A percentile compares a stretch with the other conserved stretches of the same genome.
Evolutionary conservation across 495 filamentous ascomycete species (phyloP).

Genomic region (Sabuloglossum arenarium): DNA sequence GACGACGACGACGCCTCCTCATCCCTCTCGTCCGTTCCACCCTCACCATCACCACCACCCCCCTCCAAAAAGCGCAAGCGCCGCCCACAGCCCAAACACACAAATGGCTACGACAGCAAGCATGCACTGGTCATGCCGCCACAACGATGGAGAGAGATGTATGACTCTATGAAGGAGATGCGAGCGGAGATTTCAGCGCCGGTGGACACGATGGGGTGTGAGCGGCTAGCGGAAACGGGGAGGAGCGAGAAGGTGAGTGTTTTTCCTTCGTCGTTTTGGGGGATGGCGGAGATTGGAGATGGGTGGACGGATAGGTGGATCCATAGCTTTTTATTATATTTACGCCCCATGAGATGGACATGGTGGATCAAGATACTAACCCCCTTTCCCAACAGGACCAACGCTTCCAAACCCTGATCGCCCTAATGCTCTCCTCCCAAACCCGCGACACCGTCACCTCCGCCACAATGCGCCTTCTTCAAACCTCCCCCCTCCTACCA

Average conservation of each 20-base stretch:
- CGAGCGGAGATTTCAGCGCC: constrained; percentile 53
- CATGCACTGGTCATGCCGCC: constrained; percentile 30
- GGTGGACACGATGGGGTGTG: constrained; percentile 97
- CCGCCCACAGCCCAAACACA: background rate
- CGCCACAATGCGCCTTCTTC: constrained; percentile 58
- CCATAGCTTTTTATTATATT: too few species aligned
- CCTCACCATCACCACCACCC: background rate
- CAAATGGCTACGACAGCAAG: background rate
- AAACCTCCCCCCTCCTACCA: constrained; percentile 41
- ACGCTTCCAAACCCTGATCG: constrained; percentile 77
- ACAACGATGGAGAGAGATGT: constrained; percentile 68
- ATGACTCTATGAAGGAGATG: constrained; percentile 59
- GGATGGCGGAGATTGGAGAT: too few species aligned
- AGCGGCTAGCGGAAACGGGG: constrained; percentile 39
- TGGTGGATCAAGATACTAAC: background rate
- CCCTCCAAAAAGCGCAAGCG: background rate
- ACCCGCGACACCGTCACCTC: constrained; percentile 93
- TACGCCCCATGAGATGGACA: too few species aligned
- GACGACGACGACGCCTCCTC: background rate
- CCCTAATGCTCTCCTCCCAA: constrained; percentile 90
- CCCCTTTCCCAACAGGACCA: constrained; percentile 33
- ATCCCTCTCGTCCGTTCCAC: background rate
- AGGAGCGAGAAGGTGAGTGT: constrained; percentile 22
- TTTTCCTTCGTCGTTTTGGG: too few species aligned
- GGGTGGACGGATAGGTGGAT: too few species aligned